Conservation (phyloP, 768 basidiomycete species). For the Lentinus brumalis region DNA sequence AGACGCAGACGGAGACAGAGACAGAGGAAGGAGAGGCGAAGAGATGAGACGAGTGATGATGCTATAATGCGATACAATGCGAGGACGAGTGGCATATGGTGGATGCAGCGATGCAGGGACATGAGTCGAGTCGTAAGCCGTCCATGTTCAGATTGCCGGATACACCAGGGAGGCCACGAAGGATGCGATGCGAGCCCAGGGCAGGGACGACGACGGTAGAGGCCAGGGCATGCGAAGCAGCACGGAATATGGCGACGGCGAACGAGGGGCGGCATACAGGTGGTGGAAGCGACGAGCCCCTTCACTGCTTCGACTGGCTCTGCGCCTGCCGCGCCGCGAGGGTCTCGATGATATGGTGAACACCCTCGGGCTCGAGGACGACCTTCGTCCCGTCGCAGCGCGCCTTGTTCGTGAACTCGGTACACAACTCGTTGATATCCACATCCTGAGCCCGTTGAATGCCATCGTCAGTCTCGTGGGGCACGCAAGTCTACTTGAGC, state of each 20-base stretch:
- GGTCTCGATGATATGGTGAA: constrained; percentile 45
- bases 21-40: neutral
- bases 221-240: neutral
- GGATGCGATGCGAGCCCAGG: neutral
- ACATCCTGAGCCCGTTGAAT: constrained; percentile 50
- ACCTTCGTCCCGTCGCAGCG: constrained; percentile 84
- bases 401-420: constrained; percentile 80
- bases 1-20: too few species aligned
- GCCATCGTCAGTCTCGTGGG: neutral
- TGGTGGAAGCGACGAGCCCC: neutral
- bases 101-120: neutral
- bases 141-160: neutral
- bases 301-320: constrained; percentile 22
- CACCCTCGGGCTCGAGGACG: constrained; percentile 59
- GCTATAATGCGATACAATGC: neutral
- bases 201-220: neutral
- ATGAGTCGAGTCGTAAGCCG: neutral
- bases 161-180: neutral
- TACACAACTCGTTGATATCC: constrained; percentile 78
- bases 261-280: neutral
- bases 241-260: neutral
- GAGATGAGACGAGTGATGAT: neutral
- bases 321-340: constrained; percentile 35
- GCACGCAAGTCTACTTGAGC: neutral
- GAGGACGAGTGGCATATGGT: neutral